phyloP scores from a whole-genome alignment of 352 stramenopile genomes.

The Globisporangium camurandrum region DNA sequence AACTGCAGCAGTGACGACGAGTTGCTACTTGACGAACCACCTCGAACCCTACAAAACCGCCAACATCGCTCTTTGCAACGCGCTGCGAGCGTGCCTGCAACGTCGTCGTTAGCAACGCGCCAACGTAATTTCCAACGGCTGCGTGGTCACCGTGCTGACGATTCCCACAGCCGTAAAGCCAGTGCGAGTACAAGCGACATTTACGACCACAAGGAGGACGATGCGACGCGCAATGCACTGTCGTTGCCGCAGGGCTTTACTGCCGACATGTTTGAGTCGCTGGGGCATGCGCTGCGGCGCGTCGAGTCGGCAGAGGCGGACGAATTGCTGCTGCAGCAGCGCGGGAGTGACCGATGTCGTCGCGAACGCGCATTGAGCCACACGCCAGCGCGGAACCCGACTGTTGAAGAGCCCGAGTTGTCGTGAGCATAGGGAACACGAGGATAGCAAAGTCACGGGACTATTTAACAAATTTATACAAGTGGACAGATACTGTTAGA shows the following conservation, averaged over 20 bases:
- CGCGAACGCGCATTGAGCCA: too few relatives aligned
- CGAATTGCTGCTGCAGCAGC: too few relatives aligned
- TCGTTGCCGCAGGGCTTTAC: conserved; percentile 47
- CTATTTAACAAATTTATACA: too few relatives aligned
- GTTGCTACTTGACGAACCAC: too few relatives aligned
- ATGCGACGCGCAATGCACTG: conserved; percentile 26
- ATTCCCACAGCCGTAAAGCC: conserved; percentile 6
- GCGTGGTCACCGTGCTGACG: neutral
- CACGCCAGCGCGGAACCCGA: too few relatives aligned
- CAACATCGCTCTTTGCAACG: conserved; percentile 15
- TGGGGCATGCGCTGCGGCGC: conserved; percentile 24
- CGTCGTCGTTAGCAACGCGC: conserved; percentile 9
- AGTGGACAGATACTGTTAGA: too few relatives aligned
- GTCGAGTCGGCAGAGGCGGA: too few relatives aligned
- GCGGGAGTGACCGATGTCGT: too few relatives aligned
- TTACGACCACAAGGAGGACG: conserved; percentile 11
- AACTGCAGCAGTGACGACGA: too few relatives aligned
- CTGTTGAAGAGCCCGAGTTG: too few relatives aligned
- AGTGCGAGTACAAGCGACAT: conserved; percentile 10
- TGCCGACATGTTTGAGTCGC: conserved; percentile 49
- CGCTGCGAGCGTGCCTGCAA: conserved; percentile 14
- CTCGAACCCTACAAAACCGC: conserved; percentile 15
- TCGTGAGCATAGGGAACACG: too few relatives aligned
- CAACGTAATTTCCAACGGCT: neutral
- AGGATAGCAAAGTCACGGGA: too few relatives aligned